Conservation (phyloP, 352 stramenopile genomes). For the Globisporangium perplexum region DNA sequence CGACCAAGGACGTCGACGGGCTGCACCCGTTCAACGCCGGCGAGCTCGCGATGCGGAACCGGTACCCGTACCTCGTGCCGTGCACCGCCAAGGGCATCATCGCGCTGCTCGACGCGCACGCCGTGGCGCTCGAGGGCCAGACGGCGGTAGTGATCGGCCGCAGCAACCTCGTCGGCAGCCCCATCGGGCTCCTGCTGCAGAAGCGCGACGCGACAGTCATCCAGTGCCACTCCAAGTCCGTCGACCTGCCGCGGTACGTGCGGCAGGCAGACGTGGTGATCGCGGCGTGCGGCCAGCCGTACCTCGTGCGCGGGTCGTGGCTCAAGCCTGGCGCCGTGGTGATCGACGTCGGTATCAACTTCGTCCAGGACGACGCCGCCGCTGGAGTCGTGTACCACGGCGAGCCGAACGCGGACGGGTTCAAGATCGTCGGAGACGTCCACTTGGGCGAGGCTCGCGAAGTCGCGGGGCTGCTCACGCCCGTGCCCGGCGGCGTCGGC, state of each 20-base stretch:
- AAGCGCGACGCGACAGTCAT: constrained; percentile 97
- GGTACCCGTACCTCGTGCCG: constrained; percentile 87
- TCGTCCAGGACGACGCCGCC: constrained; percentile 67
- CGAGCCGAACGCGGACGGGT: constrained; percentile 70
- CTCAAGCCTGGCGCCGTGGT: constrained; percentile 96
- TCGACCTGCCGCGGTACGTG: constrained; percentile 86
- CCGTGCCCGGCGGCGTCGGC: constrained; percentile 97
- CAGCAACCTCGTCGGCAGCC: constrained; percentile 97
- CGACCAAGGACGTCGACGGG: constrained; percentile 98
- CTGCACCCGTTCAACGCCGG: constrained; percentile 97
- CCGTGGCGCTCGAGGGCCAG: constrained; percentile 90
- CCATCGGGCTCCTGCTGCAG: constrained; percentile 94
- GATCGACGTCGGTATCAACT: constrained; percentile 99
- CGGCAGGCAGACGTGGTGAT: constrained; percentile 96
- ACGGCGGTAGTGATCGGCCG: constrained; percentile 96
- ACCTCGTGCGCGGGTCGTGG: constrained; percentile 95
- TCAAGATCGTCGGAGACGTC: constrained; percentile 97
- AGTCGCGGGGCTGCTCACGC: constrained; percentile 92
- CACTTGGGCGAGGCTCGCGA: constrained; percentile 80
- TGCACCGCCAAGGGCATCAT: constrained; percentile 98
- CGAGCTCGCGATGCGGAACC: constrained; percentile 82
- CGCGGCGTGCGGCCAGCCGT: constrained; percentile 92
- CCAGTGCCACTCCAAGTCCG: constrained; percentile 95
- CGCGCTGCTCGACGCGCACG: constrained; percentile 89
- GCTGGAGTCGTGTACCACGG: constrained; percentile 35